Evolutionary conservation across 495 filamentous ascomycete species (phyloP).

Genomic region (Choiromyces venosus): DNA sequence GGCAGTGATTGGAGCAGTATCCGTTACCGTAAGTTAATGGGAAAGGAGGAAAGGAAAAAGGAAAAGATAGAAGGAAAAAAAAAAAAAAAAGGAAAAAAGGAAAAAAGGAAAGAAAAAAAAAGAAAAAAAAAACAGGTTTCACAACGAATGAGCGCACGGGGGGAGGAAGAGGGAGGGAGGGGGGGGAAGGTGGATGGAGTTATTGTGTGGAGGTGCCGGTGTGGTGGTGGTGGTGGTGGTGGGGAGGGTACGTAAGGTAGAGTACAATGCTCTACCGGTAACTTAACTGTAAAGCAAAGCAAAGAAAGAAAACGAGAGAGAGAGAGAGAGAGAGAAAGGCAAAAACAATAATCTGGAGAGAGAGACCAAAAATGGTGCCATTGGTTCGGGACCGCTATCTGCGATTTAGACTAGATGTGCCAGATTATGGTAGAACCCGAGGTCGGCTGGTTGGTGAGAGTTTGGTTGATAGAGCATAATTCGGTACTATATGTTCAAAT

Average conservation of each 20-base stretch:
- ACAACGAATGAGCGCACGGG: conserved; percentile 1
- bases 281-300: too few relatives aligned
- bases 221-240: background rate
- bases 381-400: conserved; percentile 35
- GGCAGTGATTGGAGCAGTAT: conserved; percentile 38
- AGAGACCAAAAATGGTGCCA: conserved; percentile 20
- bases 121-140: conserved; percentile 29
- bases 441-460: too few relatives aligned
- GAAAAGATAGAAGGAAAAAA: background rate
- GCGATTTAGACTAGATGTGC: background rate
- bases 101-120: background rate
- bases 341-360: conserved; percentile 21
- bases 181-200: too few relatives aligned
- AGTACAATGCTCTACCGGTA: background rate
- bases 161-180: too few relatives aligned
- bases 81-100: background rate
- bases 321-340: conserved; percentile 10
- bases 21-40: conserved; percentile 20
- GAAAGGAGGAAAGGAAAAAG: background rate
- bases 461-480: background rate
- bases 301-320: conserved; percentile 13
- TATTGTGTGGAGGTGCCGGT: background rate
- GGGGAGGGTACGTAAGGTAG: background rate
- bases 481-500: background rate
- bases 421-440: background rate